Conservation (phyloP, 129 eudicot genomes). For the Tagetes patula region DNA sequence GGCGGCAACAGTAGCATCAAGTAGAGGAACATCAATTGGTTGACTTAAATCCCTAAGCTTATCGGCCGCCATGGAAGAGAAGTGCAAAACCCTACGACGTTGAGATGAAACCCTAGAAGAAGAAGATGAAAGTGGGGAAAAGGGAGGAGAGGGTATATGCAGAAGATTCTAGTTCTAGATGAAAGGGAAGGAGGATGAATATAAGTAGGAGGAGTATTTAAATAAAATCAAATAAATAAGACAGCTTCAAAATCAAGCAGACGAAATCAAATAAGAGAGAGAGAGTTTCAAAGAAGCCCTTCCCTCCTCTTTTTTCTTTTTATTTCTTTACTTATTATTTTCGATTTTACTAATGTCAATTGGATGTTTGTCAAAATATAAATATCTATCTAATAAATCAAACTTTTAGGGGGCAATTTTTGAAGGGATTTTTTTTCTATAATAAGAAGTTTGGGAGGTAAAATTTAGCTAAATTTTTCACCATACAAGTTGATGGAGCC, state of each 20-base stretch:
- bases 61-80: slow-evolving; percentile 83
- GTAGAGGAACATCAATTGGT: slow-evolving; percentile 81
- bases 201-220: slow-evolving; percentile 4
- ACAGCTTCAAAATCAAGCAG: slow-evolving; percentile 94
- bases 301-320: slow-evolving; percentile 29
- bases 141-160: slow-evolving; percentile 33
- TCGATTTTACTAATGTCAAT: no score
- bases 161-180: slow-evolving; percentile 28
- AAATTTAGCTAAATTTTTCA: no score
- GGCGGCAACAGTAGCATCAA: slow-evolving; percentile 91
- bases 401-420: no score
- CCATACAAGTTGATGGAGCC: no score
- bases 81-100: slow-evolving; percentile 55
- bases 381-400: no score
- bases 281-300: slow-evolving; percentile 30
- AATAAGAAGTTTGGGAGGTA: no score
- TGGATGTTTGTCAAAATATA: no score
- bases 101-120: slow-evolving; percentile 40
- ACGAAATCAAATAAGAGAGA: slow-evolving; percentile 10
- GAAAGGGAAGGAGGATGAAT: not conserved
- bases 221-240: slow-evolving; percentile 24
- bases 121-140: not conserved
- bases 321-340: not conserved
- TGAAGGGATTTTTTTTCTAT: no score
- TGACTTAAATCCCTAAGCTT: slow-evolving; percentile 90